phyloP scores from a whole-genome alignment of 192 early-diverging fungal genomes.

The Phycomyces blakesleeanus region DNA sequence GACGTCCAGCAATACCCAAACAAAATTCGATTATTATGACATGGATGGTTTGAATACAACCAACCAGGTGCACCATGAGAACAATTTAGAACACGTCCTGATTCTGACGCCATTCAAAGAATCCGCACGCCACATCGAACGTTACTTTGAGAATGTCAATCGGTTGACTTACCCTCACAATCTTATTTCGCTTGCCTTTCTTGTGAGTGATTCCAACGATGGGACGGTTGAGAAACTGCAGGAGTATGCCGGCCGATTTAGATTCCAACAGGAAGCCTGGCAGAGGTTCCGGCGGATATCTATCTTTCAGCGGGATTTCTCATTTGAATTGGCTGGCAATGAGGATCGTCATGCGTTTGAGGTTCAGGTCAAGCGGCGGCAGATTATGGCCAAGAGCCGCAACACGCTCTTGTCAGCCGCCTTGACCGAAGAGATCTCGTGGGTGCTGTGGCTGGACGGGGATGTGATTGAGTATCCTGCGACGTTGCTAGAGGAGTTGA shows the following conservation, averaged over 20 bases:
- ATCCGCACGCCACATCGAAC: slow-evolving; percentile 49
- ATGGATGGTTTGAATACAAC: slow-evolving; percentile 20
- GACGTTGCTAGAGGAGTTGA: slow-evolving; percentile 55
- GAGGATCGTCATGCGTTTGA: slow-evolving; percentile 55
- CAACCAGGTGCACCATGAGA: slow-evolving; percentile 6
- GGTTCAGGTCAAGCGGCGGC: slow-evolving; percentile 55
- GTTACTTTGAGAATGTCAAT: slow-evolving; percentile 57
- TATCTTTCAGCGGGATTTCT: slow-evolving; percentile 59
- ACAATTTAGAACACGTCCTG: slow-evolving; percentile 44
- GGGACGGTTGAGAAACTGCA: slow-evolving; percentile 50
- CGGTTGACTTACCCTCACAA: slow-evolving; percentile 56
- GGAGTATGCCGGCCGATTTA: slow-evolving; percentile 9
- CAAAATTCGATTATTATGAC: slow-evolving; percentile 17
- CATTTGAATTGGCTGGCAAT: slow-evolving; percentile 39
- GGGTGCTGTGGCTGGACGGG: slow-evolving; percentile 74
- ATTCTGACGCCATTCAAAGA: slow-evolving; percentile 69
- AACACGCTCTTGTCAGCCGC: slow-evolving; percentile 59
- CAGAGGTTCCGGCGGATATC: slow-evolving; percentile 53
- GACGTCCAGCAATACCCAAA: too few species aligned
- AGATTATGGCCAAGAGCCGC: slow-evolving; percentile 58
- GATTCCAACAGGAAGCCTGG: slow-evolving; percentile 30
- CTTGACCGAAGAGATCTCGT: slow-evolving; percentile 50
- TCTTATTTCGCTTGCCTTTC: slow-evolving; percentile 63
- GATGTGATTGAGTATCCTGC: slow-evolving; percentile 67
- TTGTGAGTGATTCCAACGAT: slow-evolving; percentile 60